Percentiles rank a stretch among this genome's conserved stretches.
Conservation (phyloP, 441 rosid genomes). For the Populus hybrid region DNA sequence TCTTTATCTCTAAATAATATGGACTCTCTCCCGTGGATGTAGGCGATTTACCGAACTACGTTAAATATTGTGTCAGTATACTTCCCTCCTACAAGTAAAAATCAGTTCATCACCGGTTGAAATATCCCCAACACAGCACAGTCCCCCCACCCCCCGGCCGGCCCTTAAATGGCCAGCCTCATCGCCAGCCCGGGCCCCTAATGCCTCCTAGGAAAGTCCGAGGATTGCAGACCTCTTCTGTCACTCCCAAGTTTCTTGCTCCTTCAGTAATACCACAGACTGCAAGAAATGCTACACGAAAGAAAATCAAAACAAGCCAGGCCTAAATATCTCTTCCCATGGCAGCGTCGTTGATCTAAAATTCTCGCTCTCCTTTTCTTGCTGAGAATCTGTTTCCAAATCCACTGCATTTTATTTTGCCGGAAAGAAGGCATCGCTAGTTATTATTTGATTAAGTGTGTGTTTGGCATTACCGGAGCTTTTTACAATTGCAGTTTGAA, state of each 20-base stretch:
- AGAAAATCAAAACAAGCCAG: constrained; percentile 6
- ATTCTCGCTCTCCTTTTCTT: too few relatives aligned
- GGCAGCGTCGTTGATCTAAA: background rate
- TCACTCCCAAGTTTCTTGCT: constrained; percentile 15
- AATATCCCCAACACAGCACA: too few relatives aligned
- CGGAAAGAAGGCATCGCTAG: background rate
- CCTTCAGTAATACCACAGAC: background rate
- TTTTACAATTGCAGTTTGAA: too few relatives aligned
- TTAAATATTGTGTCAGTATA: too few relatives aligned
- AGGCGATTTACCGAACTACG: too few relatives aligned
- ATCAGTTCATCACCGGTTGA: too few relatives aligned
- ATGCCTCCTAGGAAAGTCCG: background rate
- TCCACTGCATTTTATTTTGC: constrained; percentile 1
- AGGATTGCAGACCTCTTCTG: constrained; percentile 12
- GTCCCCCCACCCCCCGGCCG: background rate
- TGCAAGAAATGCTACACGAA: background rate
- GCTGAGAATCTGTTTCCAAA: background rate
- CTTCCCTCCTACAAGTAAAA: too few relatives aligned
- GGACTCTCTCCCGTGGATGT: too few relatives aligned
- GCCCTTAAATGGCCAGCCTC: constrained; percentile 8
- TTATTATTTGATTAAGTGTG: background rate
- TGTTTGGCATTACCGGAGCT: too few relatives aligned
- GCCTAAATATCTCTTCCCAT: constrained; percentile 20
- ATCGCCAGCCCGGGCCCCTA: background rate
- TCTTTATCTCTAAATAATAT: too few relatives aligned